Evolutionary conservation across 139 green algal genomes (phyloP).

Genomic region (Astrephomene gubernaculifera): DNA sequence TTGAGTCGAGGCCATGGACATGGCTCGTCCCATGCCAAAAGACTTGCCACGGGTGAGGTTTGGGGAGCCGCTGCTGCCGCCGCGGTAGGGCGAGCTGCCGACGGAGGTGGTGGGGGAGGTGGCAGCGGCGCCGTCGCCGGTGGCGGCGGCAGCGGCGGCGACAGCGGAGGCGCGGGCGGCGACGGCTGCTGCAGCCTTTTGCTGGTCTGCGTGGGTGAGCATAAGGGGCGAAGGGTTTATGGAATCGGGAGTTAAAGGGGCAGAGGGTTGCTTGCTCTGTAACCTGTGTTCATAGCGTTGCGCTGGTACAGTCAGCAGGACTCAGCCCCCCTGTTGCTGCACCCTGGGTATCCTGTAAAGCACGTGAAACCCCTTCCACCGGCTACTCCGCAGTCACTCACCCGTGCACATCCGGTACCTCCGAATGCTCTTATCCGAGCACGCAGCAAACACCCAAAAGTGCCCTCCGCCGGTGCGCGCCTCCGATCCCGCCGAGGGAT

Average conservation of each 20-base stretch:
- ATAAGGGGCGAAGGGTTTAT: neutral
- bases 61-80: neutral
- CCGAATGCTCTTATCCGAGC: conserved; percentile 42
- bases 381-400: neutral
- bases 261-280: neutral
- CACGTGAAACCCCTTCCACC: neutral
- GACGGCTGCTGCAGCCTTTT: neutral
- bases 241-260: neutral
- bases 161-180: neutral
- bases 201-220: conserved; percentile 5
- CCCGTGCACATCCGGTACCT: conserved; percentile 44
- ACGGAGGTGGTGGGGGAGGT: too few relatives aligned
- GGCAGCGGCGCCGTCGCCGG: neutral
- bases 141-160: neutral
- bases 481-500: neutral
- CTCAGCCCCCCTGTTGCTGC: neutral
- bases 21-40: neutral
- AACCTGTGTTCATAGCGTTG: too few relatives aligned
- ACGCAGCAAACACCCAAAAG: conserved; percentile 38
- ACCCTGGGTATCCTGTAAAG: neutral
- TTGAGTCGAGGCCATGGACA: conserved; percentile 22
- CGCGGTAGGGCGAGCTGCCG: too few relatives aligned
- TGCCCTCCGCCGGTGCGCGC: neutral
- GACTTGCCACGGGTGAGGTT: neutral
- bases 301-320: too few relatives aligned